These are phyloP conservation scores for Pseudogymnoascus sp. DNA, from an alignment of 2,329 filamentous ascomycete species.

Conservation along the genomic window DNA sequence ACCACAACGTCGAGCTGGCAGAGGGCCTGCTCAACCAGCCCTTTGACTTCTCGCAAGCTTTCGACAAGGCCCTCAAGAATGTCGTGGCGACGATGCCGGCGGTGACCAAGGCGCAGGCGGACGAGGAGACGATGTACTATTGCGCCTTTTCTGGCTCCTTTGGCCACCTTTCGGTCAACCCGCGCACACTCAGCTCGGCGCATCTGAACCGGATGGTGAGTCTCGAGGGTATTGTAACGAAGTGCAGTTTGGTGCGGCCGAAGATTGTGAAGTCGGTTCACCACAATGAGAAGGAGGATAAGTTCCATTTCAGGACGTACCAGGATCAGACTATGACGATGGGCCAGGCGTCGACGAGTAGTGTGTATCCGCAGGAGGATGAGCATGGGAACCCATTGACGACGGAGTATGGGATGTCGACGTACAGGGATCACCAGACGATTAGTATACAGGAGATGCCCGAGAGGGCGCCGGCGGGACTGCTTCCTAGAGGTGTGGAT, in stretches of 20 bases:
- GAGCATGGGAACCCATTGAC: constrained; percentile 85
- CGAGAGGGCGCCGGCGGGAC: constrained; percentile 87
- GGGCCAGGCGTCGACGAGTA: constrained; percentile 78
- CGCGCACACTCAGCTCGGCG: constrained; percentile 78
- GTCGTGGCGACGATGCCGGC: constrained; percentile 75
- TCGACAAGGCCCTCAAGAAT: constrained; percentile 83
- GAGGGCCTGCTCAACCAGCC: constrained; percentile 71
- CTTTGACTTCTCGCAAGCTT: constrained; percentile 82
- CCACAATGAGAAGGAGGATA: constrained; percentile 80
- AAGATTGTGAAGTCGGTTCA: constrained; percentile 99
- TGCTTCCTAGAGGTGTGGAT: constrained; percentile 90
- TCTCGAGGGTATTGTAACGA: constrained; percentile 93
- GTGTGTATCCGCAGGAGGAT: constrained; percentile 90
- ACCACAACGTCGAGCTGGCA: constrained; percentile 78
- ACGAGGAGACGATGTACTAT: constrained; percentile 80
- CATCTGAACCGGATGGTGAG: constrained; percentile 97
- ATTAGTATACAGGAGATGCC: constrained; percentile 99
- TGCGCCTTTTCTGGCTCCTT: constrained; percentile 97
- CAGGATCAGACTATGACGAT: constrained; percentile 93
- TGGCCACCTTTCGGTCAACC: constrained; percentile 90
- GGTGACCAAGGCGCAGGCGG: constrained; percentile 66
- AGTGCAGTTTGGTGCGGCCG: constrained; percentile 87
- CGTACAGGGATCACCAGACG: constrained; percentile 93
- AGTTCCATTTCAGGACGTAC: constrained; percentile 86
- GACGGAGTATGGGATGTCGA: constrained; percentile 94